Percentiles rank a stretch among this genome's conserved stretches.
These are phyloP conservation scores for Orobanche coerulescens DNA, from an alignment of 257 asterid species.

Conservation along the genomic window DNA sequence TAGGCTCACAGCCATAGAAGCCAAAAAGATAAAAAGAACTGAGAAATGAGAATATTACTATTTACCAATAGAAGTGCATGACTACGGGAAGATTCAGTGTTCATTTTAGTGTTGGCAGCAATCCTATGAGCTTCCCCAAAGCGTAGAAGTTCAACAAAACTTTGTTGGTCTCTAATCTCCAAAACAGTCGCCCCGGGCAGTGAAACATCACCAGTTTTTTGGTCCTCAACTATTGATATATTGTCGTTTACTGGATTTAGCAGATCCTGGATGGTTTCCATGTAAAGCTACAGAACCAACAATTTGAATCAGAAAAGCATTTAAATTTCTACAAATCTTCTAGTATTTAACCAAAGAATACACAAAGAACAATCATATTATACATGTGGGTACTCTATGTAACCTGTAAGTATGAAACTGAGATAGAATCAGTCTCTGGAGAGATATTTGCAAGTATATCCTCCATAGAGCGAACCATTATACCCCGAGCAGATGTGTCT, in stretches of 20 bases:
- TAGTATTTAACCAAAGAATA: constrained; percentile 11
- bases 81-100: constrained; percentile 99
- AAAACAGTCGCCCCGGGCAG: constrained; percentile 92
- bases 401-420: constrained; percentile 95
- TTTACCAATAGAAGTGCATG: constrained; percentile 97
- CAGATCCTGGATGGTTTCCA: constrained; percentile 95
- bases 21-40: neutral
- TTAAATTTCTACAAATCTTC: constrained; percentile 10
- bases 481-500: constrained; percentile 97
- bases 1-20: constrained; percentile 17
- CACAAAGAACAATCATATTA: constrained; percentile 10
- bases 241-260: constrained; percentile 89
- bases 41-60: constrained; percentile 3
- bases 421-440: constrained; percentile 68
- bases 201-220: constrained; percentile 89
- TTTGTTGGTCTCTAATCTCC: constrained; percentile 83
- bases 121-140: constrained; percentile 93
- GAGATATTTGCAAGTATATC: constrained; percentile 81
- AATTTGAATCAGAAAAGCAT: constrained; percentile 20
- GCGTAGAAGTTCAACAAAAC: constrained; percentile 78
- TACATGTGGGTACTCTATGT: constrained; percentile 5
- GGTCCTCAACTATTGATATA: constrained; percentile 93
- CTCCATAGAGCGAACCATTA: constrained; percentile 98
- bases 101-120: constrained; percentile 97
- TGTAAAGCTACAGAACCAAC: constrained; percentile 67